Evolutionary conservation across 73 alveolate genomes (phyloP), one percentile per base, ranked within the genome.

Genomic region (Loxodes magnus): DNA sequence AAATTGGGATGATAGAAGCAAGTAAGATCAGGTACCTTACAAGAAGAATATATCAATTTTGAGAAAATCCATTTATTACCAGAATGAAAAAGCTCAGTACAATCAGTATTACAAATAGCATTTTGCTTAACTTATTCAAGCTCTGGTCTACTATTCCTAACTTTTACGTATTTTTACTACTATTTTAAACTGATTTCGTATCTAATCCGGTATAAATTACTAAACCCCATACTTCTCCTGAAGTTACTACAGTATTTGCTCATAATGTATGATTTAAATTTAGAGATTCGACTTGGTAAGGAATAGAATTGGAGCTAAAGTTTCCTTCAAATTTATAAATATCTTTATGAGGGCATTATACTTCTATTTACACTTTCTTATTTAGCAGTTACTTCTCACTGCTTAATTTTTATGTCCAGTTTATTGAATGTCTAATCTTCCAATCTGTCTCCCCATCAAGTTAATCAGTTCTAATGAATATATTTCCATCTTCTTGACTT

Each of bases 361-460:
- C 54, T 27, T 10, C 26, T 5, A 44, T 36, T 34, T 51, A 15
- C 14, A 44, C 44, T 28, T 52, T 42, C 5, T 57, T 9, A 36
- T 56, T 36, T 34, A 65, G 19, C 27, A 74, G 26, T 67, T 71
- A 25, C 67, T 58, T 15, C 71, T 74, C 37, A 69, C 63, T 17
- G 22, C 66, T 20, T 2, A 56, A 33, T 27, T 49, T 25, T 41
- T 82, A 64, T 14, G 88, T 84, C 33, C 28, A 34, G 30, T 56
- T 29, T 4, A 77, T 69, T 0, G 96, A 96, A 55, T 84, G 81
- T 35, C 98, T 65, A 20, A 83, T 63, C 57, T 94, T 94, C 98
- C 99, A 91, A 64, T 91, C 98, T 3, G 98, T 91, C 52, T 91
- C 98, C 22, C 98, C 98, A 71, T 91, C 98, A 17, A 91, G 58